Percentiles rank a stretch among this genome's conserved stretches.
These are phyloP conservation scores for Coemansia guatemalensis DNA, from an alignment of 192 early-diverging fungal genomes.

Conservation along the genomic window DNA sequence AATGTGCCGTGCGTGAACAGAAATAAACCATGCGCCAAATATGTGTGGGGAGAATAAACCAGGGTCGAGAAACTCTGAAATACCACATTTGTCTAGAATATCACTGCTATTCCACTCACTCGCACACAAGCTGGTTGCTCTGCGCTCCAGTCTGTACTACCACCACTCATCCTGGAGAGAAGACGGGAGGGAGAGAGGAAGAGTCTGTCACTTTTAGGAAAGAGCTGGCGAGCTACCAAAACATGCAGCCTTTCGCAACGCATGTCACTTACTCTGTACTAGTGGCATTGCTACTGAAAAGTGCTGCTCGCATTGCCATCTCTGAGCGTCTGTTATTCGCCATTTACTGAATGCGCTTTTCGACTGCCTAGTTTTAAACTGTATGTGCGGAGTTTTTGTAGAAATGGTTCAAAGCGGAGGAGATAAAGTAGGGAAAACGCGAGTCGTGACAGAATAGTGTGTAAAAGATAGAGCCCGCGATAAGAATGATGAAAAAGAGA, in stretches of 20 bases:
- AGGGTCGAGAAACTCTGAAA: too few species aligned
- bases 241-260: background rate
- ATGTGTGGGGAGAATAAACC: too few species aligned
- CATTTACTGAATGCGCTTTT: constrained; percentile 14
- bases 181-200: too few species aligned
- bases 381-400: constrained; percentile 4
- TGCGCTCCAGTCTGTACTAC: too few species aligned
- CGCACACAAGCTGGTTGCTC: too few species aligned
- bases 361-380: background rate
- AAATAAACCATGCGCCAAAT: too few species aligned
- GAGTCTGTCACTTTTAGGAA: background rate
- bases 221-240: background rate
- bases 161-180: too few species aligned
- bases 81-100: too few species aligned
- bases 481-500: too few species aligned
- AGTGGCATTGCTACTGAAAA: constrained; percentile 41
- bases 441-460: background rate
- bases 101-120: too few species aligned
- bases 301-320: constrained; percentile 53
- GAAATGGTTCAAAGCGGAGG: background rate
- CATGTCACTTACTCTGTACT: constrained; percentile 31
- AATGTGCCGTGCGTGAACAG: too few species aligned
- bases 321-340: constrained; percentile 36
- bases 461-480: background rate
- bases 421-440: constrained; percentile 4